Evolutionary conservation across 495 filamentous ascomycete genomes (phyloP).

Genomic region (Aspergillus affinis): DNA sequence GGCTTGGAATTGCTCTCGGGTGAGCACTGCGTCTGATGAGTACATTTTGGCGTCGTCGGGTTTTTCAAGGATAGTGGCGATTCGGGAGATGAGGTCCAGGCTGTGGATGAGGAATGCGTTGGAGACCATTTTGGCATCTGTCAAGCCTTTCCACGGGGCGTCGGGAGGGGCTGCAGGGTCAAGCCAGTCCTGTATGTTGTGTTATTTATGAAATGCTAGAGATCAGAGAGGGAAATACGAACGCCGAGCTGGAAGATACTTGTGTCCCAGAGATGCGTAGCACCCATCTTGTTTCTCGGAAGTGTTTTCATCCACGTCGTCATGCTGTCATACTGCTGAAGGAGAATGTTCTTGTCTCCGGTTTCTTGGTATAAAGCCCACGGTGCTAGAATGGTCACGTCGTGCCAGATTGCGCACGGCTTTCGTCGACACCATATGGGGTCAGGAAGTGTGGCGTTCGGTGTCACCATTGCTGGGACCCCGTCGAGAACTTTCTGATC

Average conservation of each 20-base stretch:
- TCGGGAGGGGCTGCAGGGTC: slow-evolving; percentile 49
- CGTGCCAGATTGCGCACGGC: slow-evolving; percentile 39
- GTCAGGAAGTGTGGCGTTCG: slow-evolving; percentile 5
- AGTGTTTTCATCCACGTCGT: slow-evolving; percentile 47
- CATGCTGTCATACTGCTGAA: slow-evolving; percentile 40
- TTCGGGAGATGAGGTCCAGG: slow-evolving; percentile 27
- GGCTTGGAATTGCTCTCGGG: slow-evolving; percentile 36
- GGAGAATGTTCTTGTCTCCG: slow-evolving; percentile 41
- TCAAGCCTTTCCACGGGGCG: slow-evolving; percentile 37
- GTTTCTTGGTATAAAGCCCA: slow-evolving; percentile 42
- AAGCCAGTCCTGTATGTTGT: slow-evolving; percentile 50
- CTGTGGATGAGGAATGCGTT: slow-evolving; percentile 54
- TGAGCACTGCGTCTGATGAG: slow-evolving; percentile 18
- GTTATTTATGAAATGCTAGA: background rate
- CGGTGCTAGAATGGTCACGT: slow-evolving; percentile 43
- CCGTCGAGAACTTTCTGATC: slow-evolving; percentile 43
- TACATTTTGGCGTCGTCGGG: background rate
- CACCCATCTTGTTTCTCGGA: slow-evolving; percentile 28
- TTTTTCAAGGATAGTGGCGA: background rate
- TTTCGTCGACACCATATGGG: background rate
- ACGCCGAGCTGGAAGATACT: slow-evolving; percentile 1
- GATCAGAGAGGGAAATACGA: background rate
- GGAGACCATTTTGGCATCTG: slow-evolving; percentile 42
- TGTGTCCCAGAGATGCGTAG: slow-evolving; percentile 33
- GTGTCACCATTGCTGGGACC: slow-evolving; percentile 16